phyloP scores from a whole-genome alignment of 139 green algal species.

The Trebouxia sp. region DNA sequence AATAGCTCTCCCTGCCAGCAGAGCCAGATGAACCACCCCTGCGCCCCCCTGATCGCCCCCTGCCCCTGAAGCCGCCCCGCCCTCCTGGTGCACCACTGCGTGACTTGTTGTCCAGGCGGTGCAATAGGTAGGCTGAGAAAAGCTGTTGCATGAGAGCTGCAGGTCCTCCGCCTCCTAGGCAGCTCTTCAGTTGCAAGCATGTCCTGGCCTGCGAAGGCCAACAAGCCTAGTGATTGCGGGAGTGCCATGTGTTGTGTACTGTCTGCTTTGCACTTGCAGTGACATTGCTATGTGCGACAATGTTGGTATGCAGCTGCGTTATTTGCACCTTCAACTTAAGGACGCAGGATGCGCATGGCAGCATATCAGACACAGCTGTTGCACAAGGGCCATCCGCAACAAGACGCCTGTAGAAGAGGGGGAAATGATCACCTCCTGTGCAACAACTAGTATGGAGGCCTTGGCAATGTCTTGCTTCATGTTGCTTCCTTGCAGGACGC shows the following conservation, averaged over 20 bases:
- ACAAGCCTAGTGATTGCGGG: too few species aligned
- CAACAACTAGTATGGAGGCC: constrained; percentile 61
- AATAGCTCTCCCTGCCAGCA: constrained; percentile 1
- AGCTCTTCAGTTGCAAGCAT: constrained; percentile 52
- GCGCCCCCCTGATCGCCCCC: constrained; percentile 34
- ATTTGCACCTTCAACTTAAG: too few species aligned
- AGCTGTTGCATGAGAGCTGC: constrained; percentile 50
- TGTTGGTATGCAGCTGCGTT: too few species aligned
- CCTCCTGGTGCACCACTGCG: constrained; percentile 14
- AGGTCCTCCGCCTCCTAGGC: constrained; percentile 38
- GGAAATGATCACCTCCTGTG: constrained; percentile 46
- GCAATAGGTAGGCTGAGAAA: constrained; percentile 63
- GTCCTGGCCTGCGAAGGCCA: constrained; percentile 27
- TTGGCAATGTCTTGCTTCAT: not conserved
- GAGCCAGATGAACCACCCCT: constrained; percentile 4
- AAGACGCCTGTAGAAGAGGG: too few species aligned
- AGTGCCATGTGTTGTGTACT: too few species aligned
- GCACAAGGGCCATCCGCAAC: too few species aligned
- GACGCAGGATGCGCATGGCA: too few species aligned
- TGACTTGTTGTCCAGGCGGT: constrained; percentile 36
- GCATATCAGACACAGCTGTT: too few species aligned
- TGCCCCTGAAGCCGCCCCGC: constrained; percentile 2
- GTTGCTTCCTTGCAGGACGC: constrained; percentile 14
- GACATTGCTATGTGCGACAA: too few species aligned
- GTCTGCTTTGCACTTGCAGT: too few species aligned